Conservation (phyloP, 2,329 filamentous ascomycete genomes). For the Madurella fahalii region DNA sequence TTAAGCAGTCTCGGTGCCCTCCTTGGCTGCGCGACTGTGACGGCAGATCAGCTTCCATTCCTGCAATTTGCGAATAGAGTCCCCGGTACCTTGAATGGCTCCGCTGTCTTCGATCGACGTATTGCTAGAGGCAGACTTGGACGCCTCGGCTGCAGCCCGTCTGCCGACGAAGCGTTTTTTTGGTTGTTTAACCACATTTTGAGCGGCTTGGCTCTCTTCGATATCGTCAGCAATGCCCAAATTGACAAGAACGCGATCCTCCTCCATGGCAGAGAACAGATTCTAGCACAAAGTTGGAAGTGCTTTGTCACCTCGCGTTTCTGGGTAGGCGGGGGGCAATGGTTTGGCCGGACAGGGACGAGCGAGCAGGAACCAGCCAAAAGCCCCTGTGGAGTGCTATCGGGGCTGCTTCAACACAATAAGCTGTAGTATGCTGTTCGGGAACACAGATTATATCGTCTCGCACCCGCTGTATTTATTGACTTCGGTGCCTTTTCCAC, state of each 20-base stretch:
- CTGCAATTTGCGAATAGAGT: not conserved
- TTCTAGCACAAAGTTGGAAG: not conserved
- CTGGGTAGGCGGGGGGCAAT: not conserved
- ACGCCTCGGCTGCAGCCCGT: slow-evolving; percentile 63
- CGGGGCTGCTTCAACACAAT: no score
- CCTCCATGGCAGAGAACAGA: slow-evolving; percentile 57
- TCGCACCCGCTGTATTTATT: no score
- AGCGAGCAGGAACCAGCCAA: no score
- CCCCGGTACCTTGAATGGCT: slow-evolving; percentile 60
- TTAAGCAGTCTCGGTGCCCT: slow-evolving; percentile 79
- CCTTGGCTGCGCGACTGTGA: slow-evolving; percentile 64
- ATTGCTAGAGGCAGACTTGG: slow-evolving; percentile 37
- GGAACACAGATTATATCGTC: no score
- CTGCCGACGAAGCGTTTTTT: slow-evolving; percentile 91
- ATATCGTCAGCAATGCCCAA: slow-evolving; percentile 66
- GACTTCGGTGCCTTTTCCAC: no score
- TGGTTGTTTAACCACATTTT: slow-evolving; percentile 60
- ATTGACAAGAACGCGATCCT: slow-evolving; percentile 67
- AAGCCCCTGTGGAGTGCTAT: no score
- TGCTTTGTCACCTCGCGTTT: not conserved
- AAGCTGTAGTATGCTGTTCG: no score
- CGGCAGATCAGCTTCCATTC: slow-evolving; percentile 10
- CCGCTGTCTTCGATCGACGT: slow-evolving; percentile 54
- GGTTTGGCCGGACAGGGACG: not conserved
- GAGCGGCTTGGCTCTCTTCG: slow-evolving; percentile 40